These are phyloP conservation scores for Emergomyces pasteurianus DNA, from an alignment of 2,329 filamentous ascomycete genomes.

Conservation along the genomic window DNA sequence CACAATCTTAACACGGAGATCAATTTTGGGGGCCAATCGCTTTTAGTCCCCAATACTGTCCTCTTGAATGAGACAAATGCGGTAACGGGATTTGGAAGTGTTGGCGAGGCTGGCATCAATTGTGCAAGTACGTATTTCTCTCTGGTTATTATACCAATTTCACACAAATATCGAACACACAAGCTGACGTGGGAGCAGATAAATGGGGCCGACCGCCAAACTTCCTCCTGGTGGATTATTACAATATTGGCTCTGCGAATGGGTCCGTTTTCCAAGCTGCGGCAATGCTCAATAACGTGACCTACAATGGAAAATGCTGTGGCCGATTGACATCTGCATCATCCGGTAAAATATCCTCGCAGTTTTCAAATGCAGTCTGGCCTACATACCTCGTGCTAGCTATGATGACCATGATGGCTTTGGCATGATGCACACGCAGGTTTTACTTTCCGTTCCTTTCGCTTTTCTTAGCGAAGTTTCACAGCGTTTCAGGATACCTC, in stretches of 20 bases:
- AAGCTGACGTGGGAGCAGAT: slow-evolving; percentile 20
- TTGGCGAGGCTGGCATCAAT: slow-evolving; percentile 52
- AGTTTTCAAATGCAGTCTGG: neutral
- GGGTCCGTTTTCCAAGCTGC: slow-evolving; percentile 71
- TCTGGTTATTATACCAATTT: slow-evolving; percentile 8
- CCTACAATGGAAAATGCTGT: slow-evolving; percentile 42
- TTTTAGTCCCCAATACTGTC: slow-evolving; percentile 62
- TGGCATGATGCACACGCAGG: neutral
- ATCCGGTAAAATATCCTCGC: neutral
- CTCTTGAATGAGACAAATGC: slow-evolving; percentile 62
- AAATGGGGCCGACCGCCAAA: slow-evolving; percentile 60
- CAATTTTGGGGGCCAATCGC: slow-evolving; percentile 47
- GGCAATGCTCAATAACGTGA: slow-evolving; percentile 59
- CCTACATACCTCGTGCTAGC: neutral
- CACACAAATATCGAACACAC: neutral
- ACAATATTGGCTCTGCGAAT: slow-evolving; percentile 55
- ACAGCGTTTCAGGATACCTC: neutral
- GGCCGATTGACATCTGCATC: slow-evolving; percentile 10
- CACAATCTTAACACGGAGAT: slow-evolving; percentile 82
- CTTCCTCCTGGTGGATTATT: slow-evolving; percentile 74
- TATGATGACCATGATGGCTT: neutral
- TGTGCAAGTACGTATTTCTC: slow-evolving; percentile 40
- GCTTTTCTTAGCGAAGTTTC: neutral
- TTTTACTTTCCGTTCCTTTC: neutral
- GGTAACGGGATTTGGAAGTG: slow-evolving; percentile 50